Evolutionary conservation across 1,284 basidiomycete genomes (phyloP).

Genomic region (Microbotryum scabiosae): DNA sequence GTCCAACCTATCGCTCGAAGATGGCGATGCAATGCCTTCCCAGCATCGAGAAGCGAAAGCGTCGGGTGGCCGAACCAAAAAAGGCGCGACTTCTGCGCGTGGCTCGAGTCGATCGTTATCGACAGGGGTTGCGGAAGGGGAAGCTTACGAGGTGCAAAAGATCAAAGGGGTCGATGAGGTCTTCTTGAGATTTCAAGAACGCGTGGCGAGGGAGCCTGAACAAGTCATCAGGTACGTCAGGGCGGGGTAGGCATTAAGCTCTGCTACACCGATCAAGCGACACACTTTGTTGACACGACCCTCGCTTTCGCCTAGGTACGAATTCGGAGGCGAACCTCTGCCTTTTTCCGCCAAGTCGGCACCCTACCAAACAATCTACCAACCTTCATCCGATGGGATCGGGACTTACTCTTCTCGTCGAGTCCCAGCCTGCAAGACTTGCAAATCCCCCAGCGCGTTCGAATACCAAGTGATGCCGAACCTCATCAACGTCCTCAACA

Average conservation of each 20-base stretch:
- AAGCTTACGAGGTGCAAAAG: slow-evolving; percentile 64
- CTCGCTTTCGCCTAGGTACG: slow-evolving; percentile 52
- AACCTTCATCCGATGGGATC: slow-evolving; percentile 42
- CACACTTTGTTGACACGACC: neutral
- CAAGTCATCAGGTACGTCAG: slow-evolving; percentile 63
- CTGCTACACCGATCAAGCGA: neutral
- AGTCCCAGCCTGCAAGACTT: slow-evolving; percentile 54
- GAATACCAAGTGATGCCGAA: slow-evolving; percentile 84
- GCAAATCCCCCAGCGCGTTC: slow-evolving; percentile 56
- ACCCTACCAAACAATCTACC: slow-evolving; percentile 61
- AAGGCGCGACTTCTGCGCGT: slow-evolving; percentile 2
- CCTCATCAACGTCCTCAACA: slow-evolving; percentile 59
- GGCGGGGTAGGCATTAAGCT: neutral
- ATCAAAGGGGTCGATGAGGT: slow-evolving; percentile 58
- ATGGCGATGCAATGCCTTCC: neutral
- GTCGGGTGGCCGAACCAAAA: slow-evolving; percentile 17
- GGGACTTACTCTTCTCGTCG: slow-evolving; percentile 22
- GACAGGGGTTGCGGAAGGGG: slow-evolving; percentile 34
- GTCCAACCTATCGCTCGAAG: neutral
- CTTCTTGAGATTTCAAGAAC: slow-evolving; percentile 66
- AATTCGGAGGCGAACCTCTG: slow-evolving; percentile 61
- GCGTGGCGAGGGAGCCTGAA: slow-evolving; percentile 56
- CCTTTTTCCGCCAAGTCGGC: slow-evolving; percentile 58
- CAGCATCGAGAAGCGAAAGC: slow-evolving; percentile 12
- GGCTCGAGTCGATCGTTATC: neutral